Evolutionary conservation across 2,329 filamentous ascomycete genomes (phyloP), one percentile per base, ranked within the genome.

Genomic region (Phoma sp.): DNA sequence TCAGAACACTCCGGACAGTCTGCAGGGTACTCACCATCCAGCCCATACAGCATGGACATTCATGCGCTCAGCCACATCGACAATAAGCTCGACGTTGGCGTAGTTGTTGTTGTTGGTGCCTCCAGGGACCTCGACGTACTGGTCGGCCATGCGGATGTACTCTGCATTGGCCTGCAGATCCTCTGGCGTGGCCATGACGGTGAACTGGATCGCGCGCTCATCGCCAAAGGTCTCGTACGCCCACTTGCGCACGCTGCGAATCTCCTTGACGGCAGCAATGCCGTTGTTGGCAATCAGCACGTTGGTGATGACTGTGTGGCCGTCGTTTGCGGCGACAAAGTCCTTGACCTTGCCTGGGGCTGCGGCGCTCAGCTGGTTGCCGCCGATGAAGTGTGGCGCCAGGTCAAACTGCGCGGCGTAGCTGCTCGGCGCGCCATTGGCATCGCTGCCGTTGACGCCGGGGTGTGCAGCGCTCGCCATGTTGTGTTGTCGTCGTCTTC

Each of bases 81-180:
- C 95, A 78, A 99, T 99, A 75, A 99, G 84, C 82, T 99, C 95
- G 57, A 99, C 95, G 76, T 99, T 99, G 80, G 95, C 95, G 80
- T 99, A 99, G 80, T 99, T 99, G 88, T 99, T 96, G 85, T 99
- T 99, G 83, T 99, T 99, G 60, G 95, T 99, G 74, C 95, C 95
- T 73, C 95, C 95, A 31, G 95, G 95, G 59, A 99, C 94, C 81
- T 99, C 95, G 69, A 99, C 95, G 77, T 99, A 99, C 84, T 97
- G 92, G 80, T 99, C 95, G 31, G 95, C 95, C 95, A 99, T 98
- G 76, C 95, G 88, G 76, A 99, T 99, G 81, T 99, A 99, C 80
- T 99, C 95, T 67, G 95, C 95, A 77, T 99, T 99, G 76, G 95
- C 95, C 76, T 89, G 87, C 74, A 99, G 80, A 88, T 99, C 95